Evolutionary conservation across 192 early-diverging fungal genomes (phyloP).

Genomic region (Coemansia sp.): DNA sequence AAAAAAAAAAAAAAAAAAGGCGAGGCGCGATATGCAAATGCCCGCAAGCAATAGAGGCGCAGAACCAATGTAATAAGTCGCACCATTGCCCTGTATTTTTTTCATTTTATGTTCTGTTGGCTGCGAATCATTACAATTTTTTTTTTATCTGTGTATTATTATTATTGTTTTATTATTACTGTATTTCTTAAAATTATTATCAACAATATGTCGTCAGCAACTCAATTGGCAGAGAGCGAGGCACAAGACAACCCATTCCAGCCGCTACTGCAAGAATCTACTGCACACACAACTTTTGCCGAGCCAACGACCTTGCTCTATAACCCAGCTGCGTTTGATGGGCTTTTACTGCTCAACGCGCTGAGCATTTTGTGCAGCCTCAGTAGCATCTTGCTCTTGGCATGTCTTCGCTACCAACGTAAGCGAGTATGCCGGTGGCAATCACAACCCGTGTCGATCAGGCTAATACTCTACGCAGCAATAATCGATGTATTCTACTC

Average conservation of each 20-base stretch:
- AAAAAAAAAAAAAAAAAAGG: too few relatives aligned
- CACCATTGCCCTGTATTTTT: too few relatives aligned
- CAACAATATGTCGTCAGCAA: neutral
- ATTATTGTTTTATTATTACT: neutral
- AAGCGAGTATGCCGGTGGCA: conserved; percentile 10
- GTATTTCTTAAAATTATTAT: neutral
- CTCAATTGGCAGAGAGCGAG: neutral
- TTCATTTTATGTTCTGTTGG: too few relatives aligned
- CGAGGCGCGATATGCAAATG: conserved; percentile 6
- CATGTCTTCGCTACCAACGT: conserved; percentile 7
- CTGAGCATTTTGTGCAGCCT: conserved; percentile 30
- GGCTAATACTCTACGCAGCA: conserved; percentile 25
- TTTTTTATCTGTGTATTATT: too few relatives aligned
- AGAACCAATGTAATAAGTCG: too few relatives aligned
- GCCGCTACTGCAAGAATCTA: conserved; percentile 3
- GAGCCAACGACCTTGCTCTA: conserved; percentile 9
- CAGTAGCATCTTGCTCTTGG: conserved; percentile 6
- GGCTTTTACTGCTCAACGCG: conserved; percentile 14
- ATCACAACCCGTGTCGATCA: conserved; percentile 23
- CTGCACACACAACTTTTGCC: neutral
- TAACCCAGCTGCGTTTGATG: conserved; percentile 10
- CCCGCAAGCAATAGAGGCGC: neutral
- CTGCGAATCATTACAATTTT: too few relatives aligned
- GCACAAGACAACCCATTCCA: conserved; percentile 27
- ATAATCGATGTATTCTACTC: conserved; percentile 25